phyloP scores from a whole-genome alignment of 306 rosid species.

The Vicia sativa region DNA sequence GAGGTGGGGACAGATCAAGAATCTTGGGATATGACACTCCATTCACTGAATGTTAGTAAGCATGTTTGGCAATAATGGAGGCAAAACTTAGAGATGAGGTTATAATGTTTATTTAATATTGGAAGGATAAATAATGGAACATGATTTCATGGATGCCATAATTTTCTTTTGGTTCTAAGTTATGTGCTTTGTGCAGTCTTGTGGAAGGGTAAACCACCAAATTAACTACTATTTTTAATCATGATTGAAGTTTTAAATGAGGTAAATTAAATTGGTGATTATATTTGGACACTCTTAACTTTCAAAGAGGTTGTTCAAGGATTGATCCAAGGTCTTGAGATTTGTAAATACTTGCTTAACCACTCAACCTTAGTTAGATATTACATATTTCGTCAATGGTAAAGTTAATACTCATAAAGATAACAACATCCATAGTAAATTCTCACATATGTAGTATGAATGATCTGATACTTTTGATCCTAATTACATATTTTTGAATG shows the following conservation, averaged over 20 bases:
- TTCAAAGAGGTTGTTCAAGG: background rate
- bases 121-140: conserved; percentile 41
- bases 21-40: conserved; percentile 71
- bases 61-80: conserved; percentile 56
- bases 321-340: background rate
- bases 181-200: conserved; percentile 78
- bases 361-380: background rate
- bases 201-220: conserved; percentile 23
- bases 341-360: background rate
- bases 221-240: conserved; percentile 18
- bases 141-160: conserved; percentile 46
- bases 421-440: too few relatives aligned
- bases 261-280: background rate
- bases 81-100: conserved; percentile 47
- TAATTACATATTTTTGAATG: too few relatives aligned
- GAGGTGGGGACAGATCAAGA: conserved; percentile 51
- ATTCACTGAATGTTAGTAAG: conserved; percentile 45
- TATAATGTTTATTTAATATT: conserved; percentile 33
- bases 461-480: too few relatives aligned
- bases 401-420: too few relatives aligned
- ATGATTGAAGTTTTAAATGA: conserved; percentile 5
- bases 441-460: too few relatives aligned
- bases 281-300: too few relatives aligned
- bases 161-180: conserved; percentile 51
- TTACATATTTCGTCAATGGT: too few relatives aligned